Evolutionary conservation across 768 basidiomycete genomes (phyloP), one percentile per base, ranked within the genome.

Genomic region (Sutorius australiensis): DNA sequence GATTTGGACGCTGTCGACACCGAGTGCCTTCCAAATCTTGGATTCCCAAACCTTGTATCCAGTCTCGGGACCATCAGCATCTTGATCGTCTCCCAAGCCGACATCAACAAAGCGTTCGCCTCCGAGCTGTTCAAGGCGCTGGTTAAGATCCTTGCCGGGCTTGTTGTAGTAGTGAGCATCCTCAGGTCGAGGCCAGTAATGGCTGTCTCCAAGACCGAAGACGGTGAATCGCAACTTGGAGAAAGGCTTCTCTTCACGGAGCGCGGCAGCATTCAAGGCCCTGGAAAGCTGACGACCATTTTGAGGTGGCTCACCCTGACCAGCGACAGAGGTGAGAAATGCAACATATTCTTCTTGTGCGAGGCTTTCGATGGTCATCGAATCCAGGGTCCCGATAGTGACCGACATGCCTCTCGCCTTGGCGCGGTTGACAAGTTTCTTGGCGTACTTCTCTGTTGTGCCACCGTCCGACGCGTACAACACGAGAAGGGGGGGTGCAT

Each of bases 151-250:
- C 72, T 93, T 95, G 16, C 85, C 81, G 0, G 95, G 86, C 72
- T 93, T 97, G 80, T 98, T 99, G 78, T 98, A 99, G 72, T 95
- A 98, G 62, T 92, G 89, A n/a, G 86, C 87, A 64, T 98, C 97
- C 70, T 98, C 94, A 16, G 89, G 80, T 38, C 97, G 82, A 9
- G 97, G 97, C 97, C 97, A 99, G 75, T 99, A 99, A 72, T 97
- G 95, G 68, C 89, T 95, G 70, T 99, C 97, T 55, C 97, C 97
- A 84, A 99, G 88, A 44, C 78, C 95, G 61, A 98, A 97, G 40
- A 98, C 93, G 48, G 86, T 72, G 70, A 82, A 90, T 64, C 81
- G 86, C 54, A 93, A 74, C 56, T 84, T 85, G 48, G 73, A 56
- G 39, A 93, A 75, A 6, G 79, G 74, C 50, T 73, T 76, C 47